These are phyloP conservation scores for Aspergillus tamarii DNA, from an alignment of 2,329 filamentous ascomycete species.

Conservation along the genomic window DNA sequence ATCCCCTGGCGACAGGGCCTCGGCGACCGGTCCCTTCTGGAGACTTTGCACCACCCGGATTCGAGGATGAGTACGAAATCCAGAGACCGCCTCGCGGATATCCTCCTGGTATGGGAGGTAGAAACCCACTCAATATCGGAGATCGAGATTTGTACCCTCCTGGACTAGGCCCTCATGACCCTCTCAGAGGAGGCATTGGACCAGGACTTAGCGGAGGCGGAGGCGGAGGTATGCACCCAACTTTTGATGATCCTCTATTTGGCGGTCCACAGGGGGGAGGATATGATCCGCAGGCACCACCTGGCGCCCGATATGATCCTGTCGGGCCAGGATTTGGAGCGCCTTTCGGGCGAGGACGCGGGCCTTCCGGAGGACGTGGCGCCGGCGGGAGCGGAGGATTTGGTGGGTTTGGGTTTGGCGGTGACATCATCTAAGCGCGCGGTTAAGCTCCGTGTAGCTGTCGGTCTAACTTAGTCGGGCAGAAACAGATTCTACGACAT, in stretches of 20 bases:
- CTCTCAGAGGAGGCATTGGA: constrained; percentile 69
- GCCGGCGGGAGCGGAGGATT: constrained; percentile 47
- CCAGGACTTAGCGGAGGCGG: constrained; percentile 64
- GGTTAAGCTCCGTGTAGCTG: constrained; percentile 6
- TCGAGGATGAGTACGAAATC: constrained; percentile 91
- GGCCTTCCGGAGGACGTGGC: constrained; percentile 40
- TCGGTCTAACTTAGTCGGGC: neutral
- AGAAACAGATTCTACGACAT: neutral
- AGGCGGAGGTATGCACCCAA: constrained; percentile 92
- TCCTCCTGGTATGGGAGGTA: constrained; percentile 47
- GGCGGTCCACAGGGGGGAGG: constrained; percentile 56
- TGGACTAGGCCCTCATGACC: constrained; percentile 82
- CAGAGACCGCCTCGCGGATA: constrained; percentile 65
- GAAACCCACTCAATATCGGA: constrained; percentile 71
- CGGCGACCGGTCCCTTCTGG: constrained; percentile 68
- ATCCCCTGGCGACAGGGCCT: constrained; percentile 64
- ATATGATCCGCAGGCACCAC: constrained; percentile 75
- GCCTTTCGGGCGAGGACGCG: constrained; percentile 44
- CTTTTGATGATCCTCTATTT: constrained; percentile 89
- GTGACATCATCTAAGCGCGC: constrained; percentile 43
- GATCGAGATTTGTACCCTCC: constrained; percentile 86
- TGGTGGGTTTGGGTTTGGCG: constrained; percentile 61
- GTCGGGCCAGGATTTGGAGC: constrained; percentile 68
- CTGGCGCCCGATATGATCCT: constrained; percentile 90
- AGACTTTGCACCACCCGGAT: constrained; percentile 83